Evolutionary conservation across 1,284 basidiomycete genomes (phyloP), one percentile per base, ranked within the genome.

Genomic region (Malassezia restricta): DNA sequence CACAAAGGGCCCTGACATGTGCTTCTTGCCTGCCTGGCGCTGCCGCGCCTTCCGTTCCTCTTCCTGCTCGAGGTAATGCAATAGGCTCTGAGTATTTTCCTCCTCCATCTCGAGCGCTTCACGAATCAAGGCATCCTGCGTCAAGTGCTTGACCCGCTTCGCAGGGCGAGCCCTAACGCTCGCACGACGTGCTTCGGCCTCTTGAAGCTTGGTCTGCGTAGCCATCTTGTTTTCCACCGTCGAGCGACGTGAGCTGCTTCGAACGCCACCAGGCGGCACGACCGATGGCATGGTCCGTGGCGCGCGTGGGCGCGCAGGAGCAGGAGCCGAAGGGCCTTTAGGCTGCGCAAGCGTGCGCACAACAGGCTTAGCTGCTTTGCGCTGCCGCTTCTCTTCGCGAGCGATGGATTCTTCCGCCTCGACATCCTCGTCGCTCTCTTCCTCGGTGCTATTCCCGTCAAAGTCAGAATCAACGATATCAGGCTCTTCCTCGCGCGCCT

Each of bases 21-120:
- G 69, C 32, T 79, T 76, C 47, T 83, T 79, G 43, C 65, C 48
- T n/a, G 30, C 82, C 78, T 35, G 82, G 77, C 29, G 80, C 77
- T 43, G 84, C 81, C 47, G 80, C 59, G 79, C 81, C 24, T 85
- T 80, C 62, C 85, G 85, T 75, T 87, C 86, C 65, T 86, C 86
- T 61, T 90, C 87, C 2, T 81, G 75, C 49, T 78, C 78, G 28
- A 90, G 78, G 64, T 88, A 89, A 58, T 85, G 79, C 35, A 80
- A 77, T 61, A 89, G 83, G 45, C 85, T 82, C n/a, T 79, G 77
- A 20, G 83, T 81, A 64, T 90, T 90, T 4, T 82, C 81, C 73
- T 88, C 86, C 68, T 89, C 87, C 45, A 82, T 85, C 64, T 87
- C 85, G 8, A 89, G 78, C 0, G 87, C 87, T 12, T 81, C 81